phyloP scores from a whole-genome alignment of 2,329 filamentous ascomycete genomes.

The Fusarium keratoplasticum region DNA sequence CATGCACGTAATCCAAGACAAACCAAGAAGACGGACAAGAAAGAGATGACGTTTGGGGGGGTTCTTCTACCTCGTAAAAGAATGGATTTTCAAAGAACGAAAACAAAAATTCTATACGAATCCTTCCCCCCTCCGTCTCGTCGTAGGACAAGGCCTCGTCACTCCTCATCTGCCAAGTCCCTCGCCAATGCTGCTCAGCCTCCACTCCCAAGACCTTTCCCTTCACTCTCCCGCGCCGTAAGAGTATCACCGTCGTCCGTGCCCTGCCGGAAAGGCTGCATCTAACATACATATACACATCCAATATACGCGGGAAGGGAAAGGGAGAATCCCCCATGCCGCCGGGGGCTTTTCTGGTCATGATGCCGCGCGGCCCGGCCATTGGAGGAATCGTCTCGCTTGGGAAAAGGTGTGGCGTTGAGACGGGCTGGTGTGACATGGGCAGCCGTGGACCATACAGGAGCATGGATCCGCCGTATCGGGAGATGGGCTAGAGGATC shows the following conservation, averaged over 20 bases:
- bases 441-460: not conserved
- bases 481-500: not conserved
- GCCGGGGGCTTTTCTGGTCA: not conserved
- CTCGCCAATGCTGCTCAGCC: slow-evolving; percentile 9
- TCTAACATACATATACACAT: not conserved
- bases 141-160: not conserved
- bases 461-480: not conserved
- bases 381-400: not conserved
- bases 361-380: not conserved
- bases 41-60: not conserved
- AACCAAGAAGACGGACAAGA: not conserved
- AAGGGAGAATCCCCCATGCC: not conserved
- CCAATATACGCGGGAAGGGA: not conserved
- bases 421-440: slow-evolving; percentile 4
- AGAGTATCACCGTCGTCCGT: not conserved
- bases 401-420: slow-evolving; percentile 8
- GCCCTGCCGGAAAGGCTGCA: not conserved
- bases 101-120: not conserved
- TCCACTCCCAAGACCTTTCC: not conserved
- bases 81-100: not conserved
- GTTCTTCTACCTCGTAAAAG: not conserved
- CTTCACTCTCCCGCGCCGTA: not conserved
- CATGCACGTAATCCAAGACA: not conserved
- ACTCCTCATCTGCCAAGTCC: slow-evolving; percentile 7
- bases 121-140: not conserved